Percentiles rank a stretch among this genome's conserved stretches.
Conservation (phyloP, 2,329 filamentous ascomycete genomes). For the Fusarium nisikadoi region DNA sequence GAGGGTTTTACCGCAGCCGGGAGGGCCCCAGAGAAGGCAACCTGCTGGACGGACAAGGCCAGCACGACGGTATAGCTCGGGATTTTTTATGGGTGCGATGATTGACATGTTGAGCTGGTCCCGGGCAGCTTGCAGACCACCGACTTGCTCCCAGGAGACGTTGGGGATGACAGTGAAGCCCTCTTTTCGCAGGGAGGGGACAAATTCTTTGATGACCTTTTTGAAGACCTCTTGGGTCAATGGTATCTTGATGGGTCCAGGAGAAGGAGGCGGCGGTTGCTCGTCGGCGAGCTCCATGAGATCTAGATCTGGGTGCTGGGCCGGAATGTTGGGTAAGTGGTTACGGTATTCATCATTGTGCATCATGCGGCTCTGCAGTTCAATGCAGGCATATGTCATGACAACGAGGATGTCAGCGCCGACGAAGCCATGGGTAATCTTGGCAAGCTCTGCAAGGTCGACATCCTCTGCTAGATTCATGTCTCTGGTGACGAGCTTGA, state of each 20-base stretch:
- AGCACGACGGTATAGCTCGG: constrained; percentile 78
- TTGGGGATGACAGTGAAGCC: constrained; percentile 95
- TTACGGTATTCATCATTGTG: neutral
- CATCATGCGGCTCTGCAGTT: neutral
- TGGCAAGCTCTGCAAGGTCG: constrained; percentile 79
- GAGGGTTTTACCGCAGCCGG: constrained; percentile 95
- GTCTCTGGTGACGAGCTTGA: constrained; percentile 76
- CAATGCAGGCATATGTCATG: constrained; percentile 57
- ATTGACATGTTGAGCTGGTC: constrained; percentile 86
- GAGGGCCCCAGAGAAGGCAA: constrained; percentile 94
- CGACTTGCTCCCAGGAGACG: constrained; percentile 93
- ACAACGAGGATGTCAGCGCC: constrained; percentile 84
- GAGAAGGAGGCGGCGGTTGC: neutral
- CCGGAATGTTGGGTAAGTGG: neutral
- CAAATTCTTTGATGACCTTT: constrained; percentile 72
- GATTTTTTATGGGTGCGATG: constrained; percentile 87
- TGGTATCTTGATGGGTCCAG: neutral
- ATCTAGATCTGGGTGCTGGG: neutral
- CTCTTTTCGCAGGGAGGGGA: constrained; percentile 79
- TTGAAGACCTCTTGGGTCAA: constrained; percentile 69
- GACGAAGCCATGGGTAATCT: constrained; percentile 90
- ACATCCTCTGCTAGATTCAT: constrained; percentile 74
- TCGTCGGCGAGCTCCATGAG: constrained; percentile 31
- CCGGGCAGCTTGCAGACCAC: constrained; percentile 82
- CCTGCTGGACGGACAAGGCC: constrained; percentile 86